A percentile compares a stretch with the other conserved stretches of the same genome.
These are phyloP conservation scores for Huntiella moniliformis DNA, from an alignment of 2,329 filamentous ascomycete species.

Conservation along the genomic window DNA sequence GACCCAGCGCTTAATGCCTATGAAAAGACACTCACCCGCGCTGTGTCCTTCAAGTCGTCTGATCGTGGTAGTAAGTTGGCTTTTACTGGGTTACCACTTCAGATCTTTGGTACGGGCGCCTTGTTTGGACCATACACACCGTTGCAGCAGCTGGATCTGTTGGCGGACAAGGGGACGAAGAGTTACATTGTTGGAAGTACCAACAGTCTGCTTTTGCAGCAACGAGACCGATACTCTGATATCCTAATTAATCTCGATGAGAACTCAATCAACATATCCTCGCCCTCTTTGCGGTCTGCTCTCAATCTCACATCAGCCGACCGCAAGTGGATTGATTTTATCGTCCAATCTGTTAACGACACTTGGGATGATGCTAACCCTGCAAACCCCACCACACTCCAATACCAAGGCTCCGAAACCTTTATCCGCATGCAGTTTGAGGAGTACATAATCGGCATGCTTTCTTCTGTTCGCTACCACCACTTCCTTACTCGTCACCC, in stretches of 20 bases:
- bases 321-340: constrained; percentile 86
- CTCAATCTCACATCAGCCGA: constrained; percentile 70
- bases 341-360: constrained; percentile 83
- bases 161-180: constrained; percentile 86
- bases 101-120: constrained; percentile 90
- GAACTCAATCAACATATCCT: constrained; percentile 65
- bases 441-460: constrained; percentile 77
- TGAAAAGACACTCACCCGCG: constrained; percentile 53
- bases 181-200: constrained; percentile 96
- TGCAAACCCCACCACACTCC: constrained; percentile 76
- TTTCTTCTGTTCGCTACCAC: constrained; percentile 81
- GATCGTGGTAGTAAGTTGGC: constrained; percentile 75
- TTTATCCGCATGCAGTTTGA: constrained; percentile 96
- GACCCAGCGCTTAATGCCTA: constrained; percentile 82
- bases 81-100: constrained; percentile 87
- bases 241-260: constrained; percentile 94
- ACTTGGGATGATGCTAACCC: constrained; percentile 94
- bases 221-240: constrained; percentile 90
- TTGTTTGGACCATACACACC: constrained; percentile 95
- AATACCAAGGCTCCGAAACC: constrained; percentile 88
- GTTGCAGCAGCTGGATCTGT: constrained; percentile 80
- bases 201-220: constrained; percentile 81
- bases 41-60: constrained; percentile 76
- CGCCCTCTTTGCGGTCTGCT: constrained; percentile 55
- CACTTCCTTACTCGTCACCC: constrained; percentile 38